phyloP scores from a whole-genome alignment of 306 rosid genomes.

The Castanea sativa region DNA sequence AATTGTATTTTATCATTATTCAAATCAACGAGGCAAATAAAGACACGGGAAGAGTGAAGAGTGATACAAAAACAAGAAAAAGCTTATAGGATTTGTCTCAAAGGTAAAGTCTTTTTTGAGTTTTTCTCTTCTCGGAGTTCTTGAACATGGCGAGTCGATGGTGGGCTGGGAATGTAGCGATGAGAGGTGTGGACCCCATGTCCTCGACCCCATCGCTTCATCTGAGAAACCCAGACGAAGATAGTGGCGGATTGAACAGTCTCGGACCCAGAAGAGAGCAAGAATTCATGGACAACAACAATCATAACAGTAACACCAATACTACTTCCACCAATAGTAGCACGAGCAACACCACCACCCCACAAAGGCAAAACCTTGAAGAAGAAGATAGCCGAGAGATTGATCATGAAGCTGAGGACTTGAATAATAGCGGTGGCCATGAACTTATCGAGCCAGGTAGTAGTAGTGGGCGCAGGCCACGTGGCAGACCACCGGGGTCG shows the following conservation, averaged over 20 bases:
- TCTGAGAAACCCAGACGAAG: conserved; percentile 43
- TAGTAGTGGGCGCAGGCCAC: conserved; percentile 52
- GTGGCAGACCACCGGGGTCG: conserved; percentile 88
- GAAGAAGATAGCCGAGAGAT: conserved; percentile 44
- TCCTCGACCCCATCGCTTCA: conserved; percentile 56
- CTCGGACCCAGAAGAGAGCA: conserved; percentile 35
- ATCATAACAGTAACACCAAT: conserved; percentile 11
- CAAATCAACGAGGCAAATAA: neutral
- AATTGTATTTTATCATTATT: conserved; percentile 13
- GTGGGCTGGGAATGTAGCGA: conserved; percentile 75
- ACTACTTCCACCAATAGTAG: conserved; percentile 39
- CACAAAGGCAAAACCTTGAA: conserved; percentile 31
- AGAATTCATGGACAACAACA: conserved; percentile 35
- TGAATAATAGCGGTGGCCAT: conserved; percentile 21
- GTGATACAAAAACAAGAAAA: neutral
- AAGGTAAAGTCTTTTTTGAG: neutral
- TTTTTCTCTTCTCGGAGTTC: neutral
- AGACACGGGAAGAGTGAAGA: neutral
- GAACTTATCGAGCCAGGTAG: conserved; percentile 48
- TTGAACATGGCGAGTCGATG: conserved; percentile 67
- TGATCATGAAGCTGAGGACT: conserved; percentile 23
- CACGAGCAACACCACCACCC: conserved; percentile 35
- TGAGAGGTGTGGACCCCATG: conserved; percentile 49
- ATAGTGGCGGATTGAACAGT: conserved; percentile 14
- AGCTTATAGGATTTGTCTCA: neutral